Evolutionary conservation across 352 stramenopile genomes (phyloP).

Genomic region (Phytophthora tubulina): DNA sequence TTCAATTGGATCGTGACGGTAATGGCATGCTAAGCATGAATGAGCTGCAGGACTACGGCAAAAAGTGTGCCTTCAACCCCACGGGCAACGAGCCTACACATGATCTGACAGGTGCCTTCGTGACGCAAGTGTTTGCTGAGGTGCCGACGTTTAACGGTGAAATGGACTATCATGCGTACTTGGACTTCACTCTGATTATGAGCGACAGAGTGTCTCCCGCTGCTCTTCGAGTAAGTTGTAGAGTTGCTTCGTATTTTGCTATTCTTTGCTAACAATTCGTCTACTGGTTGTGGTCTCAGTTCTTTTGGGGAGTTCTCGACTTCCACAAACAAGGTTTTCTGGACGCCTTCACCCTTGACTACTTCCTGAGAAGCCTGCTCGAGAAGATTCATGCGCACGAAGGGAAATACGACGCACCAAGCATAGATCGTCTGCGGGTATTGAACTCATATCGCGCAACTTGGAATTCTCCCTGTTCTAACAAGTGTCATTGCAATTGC

Average conservation of each 20-base stretch:
- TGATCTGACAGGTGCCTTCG: slow-evolving; percentile 65
- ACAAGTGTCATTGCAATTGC: background rate
- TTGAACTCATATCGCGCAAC: background rate
- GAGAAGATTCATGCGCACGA: slow-evolving; percentile 53
- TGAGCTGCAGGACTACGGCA: slow-evolving; percentile 66
- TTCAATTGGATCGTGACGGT: slow-evolving; percentile 70
- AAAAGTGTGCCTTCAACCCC: slow-evolving; percentile 76
- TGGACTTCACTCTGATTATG: slow-evolving; percentile 72
- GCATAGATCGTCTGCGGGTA: slow-evolving; percentile 50
- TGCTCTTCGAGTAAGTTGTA: slow-evolving; percentile 50
- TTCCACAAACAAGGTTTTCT: slow-evolving; percentile 74
- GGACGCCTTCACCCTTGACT: slow-evolving; percentile 69
- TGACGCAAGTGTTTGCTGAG: slow-evolving; percentile 65
- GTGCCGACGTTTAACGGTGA: slow-evolving; percentile 59
- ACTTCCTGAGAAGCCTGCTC: slow-evolving; percentile 65
- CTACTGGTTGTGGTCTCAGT: slow-evolving; percentile 41
- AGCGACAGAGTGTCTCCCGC: slow-evolving; percentile 46
- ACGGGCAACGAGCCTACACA: slow-evolving; percentile 52
- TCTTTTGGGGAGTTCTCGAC: slow-evolving; percentile 76
- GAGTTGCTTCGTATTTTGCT: background rate
- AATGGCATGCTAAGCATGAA: slow-evolving; percentile 63
- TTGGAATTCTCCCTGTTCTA: slow-evolving; percentile 2
- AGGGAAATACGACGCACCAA: slow-evolving; percentile 36
- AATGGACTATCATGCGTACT: slow-evolving; percentile 71
- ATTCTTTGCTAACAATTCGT: slow-evolving; percentile 3